These are phyloP conservation scores for Penicillium sp. DNA, from an alignment of 2,329 filamentous ascomycete genomes.

Conservation along the genomic window DNA sequence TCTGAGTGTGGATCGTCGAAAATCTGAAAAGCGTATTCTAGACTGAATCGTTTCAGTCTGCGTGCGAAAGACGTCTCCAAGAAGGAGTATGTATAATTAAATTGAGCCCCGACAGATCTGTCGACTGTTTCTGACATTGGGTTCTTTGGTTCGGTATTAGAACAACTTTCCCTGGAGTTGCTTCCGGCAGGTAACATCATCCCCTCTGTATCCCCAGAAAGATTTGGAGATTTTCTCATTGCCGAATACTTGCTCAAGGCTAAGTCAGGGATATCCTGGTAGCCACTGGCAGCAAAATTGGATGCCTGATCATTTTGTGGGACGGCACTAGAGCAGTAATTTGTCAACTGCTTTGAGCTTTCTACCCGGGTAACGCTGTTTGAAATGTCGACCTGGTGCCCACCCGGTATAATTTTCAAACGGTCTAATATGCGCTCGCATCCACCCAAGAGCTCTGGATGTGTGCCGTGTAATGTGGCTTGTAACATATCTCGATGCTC, in stretches of 20 bases:
- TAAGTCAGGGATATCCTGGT: too few relatives aligned
- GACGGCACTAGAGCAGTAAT: too few relatives aligned
- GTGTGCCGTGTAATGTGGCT: neutral
- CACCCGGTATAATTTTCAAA: neutral
- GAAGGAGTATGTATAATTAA: conserved; percentile 50
- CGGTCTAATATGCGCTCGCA: neutral
- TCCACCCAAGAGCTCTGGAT: neutral
- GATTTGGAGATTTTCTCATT: too few relatives aligned
- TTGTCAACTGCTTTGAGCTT: neutral
- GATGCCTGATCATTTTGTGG: too few relatives aligned
- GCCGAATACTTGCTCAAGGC: too few relatives aligned
- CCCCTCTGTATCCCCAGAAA: neutral
- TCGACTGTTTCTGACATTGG: neutral
- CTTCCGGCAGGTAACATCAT: neutral
- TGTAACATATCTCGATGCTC: neutral
- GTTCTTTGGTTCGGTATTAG: neutral
- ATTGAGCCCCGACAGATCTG: neutral
- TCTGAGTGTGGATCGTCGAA: conserved; percentile 52
- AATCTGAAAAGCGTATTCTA: conserved; percentile 65
- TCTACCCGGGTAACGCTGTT: neutral
- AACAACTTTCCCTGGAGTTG: too few relatives aligned
- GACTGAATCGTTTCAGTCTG: conserved; percentile 65
- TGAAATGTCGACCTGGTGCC: neutral
- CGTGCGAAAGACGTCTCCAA: conserved; percentile 70
- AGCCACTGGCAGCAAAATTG: too few relatives aligned